Evolutionary conservation across 169 alveolate species (phyloP).

Genomic region (Plasmodium falciparum): DNA sequence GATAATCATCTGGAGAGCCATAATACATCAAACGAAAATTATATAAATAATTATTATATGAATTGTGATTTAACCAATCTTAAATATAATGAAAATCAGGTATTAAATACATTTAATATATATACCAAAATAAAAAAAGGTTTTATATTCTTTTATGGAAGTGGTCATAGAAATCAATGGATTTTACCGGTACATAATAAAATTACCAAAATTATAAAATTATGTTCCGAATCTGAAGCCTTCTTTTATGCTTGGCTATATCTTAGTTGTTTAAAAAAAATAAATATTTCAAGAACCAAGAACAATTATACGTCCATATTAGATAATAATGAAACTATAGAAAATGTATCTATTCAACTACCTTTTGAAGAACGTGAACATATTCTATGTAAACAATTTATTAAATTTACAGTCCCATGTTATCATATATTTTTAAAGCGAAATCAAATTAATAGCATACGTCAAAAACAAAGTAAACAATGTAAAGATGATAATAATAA

Average conservation of each 20-base stretch:
- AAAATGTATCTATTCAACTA: conserved; percentile 8
- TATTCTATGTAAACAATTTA: conserved; percentile 13
- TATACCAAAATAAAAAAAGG: conserved; percentile 63
- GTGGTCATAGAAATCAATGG: conserved; percentile 85
- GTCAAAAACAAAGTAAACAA: not conserved
- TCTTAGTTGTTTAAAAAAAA: conserved; percentile 52
- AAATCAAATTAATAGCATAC: conserved; percentile 1
- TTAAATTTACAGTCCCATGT: conserved; percentile 63
- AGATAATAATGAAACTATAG: conserved; percentile 63
- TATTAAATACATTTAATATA: conserved; percentile 37
- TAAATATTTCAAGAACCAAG: conserved; percentile 50
- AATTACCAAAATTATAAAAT: conserved; percentile 75
- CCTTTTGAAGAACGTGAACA: conserved; percentile 23
- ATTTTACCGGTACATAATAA: conserved; percentile 75
- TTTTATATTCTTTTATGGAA: conserved; percentile 75
- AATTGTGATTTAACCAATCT: conserved; percentile 45
- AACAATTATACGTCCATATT: conserved; percentile 63
- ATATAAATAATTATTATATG: not conserved
- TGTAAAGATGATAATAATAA: not conserved
- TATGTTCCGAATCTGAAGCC: conserved; percentile 79
- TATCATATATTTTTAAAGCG: conserved; percentile 24
- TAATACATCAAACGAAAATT: not conserved
- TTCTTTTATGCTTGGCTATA: conserved; percentile 83
- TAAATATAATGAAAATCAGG: conserved; percentile 30
- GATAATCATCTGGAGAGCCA: not conserved